Base-by-base conservation (phyloP, 116 monocot species). In the Posidonia oceanica region DNA sequence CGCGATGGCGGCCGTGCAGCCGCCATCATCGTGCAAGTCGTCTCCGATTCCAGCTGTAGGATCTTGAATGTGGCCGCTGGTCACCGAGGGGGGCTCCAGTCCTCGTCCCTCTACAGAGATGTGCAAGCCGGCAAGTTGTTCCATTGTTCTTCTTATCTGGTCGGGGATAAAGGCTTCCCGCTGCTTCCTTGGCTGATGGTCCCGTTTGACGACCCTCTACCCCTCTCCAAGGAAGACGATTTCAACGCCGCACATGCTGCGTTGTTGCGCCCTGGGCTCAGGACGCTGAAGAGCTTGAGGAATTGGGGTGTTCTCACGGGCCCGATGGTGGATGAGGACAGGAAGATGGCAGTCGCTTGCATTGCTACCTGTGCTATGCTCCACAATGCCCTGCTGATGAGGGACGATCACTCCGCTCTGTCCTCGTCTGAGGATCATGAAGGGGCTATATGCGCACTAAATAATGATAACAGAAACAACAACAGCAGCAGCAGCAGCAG, bases 141-240 rank as follows among this genome's bases (percentile, higher is more conserved):
- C 64, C 61, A 71, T 12, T 18, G 65, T 0, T 39, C 55, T 38
- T 7, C 78, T 67, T 91, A 83, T 75, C 56, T 91, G 23, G 80
- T 85, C 53, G 88, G 83, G 6, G 77, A 71, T 15, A 60, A 39
- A 4, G 64, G 41, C 10, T 85, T 88, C 55, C 83, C 77, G 5
- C 54, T 91, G 59, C 79, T 79, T 7, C 80, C 83, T 1, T 91
- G 91, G 91, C 71, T 91, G 39, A 88, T 91, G 79, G 91, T 88
- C 39, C 88, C 88, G 7, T 91, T 80, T 65, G 61, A 18, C 0
- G 60, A 74, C 17, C 73, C 76, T 1, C 64, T 10, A 4, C 12
- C 39, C 3, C 82, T 78, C 3, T 80, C 84, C 12, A 48, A 42
- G 8, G 77, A 85, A 66, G 86, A 79, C 69, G 80, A 78, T 12